Base-by-base conservation (phyloP, 192 early-diverging fungal species). In the Coemansia pectinata region DNA sequence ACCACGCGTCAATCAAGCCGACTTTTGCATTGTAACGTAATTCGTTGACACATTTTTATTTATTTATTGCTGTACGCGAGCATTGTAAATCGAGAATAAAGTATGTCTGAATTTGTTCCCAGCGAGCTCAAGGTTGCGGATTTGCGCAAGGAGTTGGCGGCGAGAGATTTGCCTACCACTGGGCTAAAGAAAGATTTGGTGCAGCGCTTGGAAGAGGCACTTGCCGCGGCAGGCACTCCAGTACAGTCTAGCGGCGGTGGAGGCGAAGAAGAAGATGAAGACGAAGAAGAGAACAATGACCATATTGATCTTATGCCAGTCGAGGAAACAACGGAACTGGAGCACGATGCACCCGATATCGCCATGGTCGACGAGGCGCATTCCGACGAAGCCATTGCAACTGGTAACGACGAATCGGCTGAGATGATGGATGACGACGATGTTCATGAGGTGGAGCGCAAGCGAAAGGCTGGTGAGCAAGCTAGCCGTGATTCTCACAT, bases 141-240 rank as follows among this genome's bases (percentile, higher is more conserved):
- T 47, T 82, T 90, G 66, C 85, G 85, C 62, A 81, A 85, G 59
- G 85, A 88, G 67, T 78, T 91, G 6, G 64, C 79, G 6, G 72
- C 77, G 33, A 86, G 87, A 36, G 78, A 78, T 14, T 65, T 90
- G 27, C 42, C 89, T 11, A 90, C 84, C 0, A 86, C 79, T 25
- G 90, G 90, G 3, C 77, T 88, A 57, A 91, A 90, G 64, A 87
- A 88, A 55, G 90, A 89, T 8, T 62, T 91, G 19, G 76, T 90
- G 8, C 69, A 85, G 40, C 86, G 90, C 21, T 76, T 91, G 6
- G 83, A 86, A 60, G 86, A 88, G 61, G 87, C 86, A 4, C 58
- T 89, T 34, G 60, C 40, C n/a, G 11, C 23, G 45, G 4, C 34
- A 45, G 17, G 33, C 14, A n/a, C 44, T 23, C 14, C 65, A 4